Evolutionary conservation across 163 green algal species (phyloP).

Genomic region (Coccomyxa subellipsoidea): DNA sequence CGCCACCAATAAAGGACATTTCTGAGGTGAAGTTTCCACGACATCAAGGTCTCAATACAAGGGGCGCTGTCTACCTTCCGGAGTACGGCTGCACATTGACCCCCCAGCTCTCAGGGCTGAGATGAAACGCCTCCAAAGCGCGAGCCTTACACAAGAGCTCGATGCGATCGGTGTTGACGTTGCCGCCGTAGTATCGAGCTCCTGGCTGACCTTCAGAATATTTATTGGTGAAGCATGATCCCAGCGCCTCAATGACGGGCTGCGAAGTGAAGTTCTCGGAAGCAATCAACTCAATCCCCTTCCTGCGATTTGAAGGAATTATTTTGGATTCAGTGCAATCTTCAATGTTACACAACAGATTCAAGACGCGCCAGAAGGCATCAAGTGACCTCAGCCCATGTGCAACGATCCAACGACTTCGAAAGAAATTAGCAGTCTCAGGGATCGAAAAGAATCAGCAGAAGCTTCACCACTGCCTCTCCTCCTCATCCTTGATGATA

Average conservation of each 20-base stretch:
- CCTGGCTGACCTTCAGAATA: conserved; percentile 81
- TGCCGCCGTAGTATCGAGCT: conserved; percentile 83
- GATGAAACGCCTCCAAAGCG: conserved; percentile 68
- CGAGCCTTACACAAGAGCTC: conserved; percentile 89
- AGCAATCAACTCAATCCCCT: conserved; percentile 87
- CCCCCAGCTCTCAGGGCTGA: conserved; percentile 69
- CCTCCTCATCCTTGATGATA: conserved; percentile 84
- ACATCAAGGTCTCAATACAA: neutral
- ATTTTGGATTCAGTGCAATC: neutral
- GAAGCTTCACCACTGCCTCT: conserved; percentile 60
- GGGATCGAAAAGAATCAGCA: neutral
- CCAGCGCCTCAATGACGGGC: conserved; percentile 79
- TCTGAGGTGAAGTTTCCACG: neutral
- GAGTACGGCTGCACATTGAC: conserved; percentile 92
- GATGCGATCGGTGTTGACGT: conserved; percentile 80
- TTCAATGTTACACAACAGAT: neutral
- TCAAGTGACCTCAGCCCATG: neutral
- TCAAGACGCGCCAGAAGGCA: neutral
- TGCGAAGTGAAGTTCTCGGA: conserved; percentile 85
- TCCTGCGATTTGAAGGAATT: conserved; percentile 34
- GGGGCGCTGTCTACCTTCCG: conserved; percentile 48
- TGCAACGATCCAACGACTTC: neutral
- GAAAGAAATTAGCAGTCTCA: neutral
- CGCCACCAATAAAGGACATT: neutral
- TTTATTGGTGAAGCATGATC: conserved; percentile 87